phyloP scores from a whole-genome alignment of 495 filamentous ascomycete genomes.

The Xylaria telfairii region DNA sequence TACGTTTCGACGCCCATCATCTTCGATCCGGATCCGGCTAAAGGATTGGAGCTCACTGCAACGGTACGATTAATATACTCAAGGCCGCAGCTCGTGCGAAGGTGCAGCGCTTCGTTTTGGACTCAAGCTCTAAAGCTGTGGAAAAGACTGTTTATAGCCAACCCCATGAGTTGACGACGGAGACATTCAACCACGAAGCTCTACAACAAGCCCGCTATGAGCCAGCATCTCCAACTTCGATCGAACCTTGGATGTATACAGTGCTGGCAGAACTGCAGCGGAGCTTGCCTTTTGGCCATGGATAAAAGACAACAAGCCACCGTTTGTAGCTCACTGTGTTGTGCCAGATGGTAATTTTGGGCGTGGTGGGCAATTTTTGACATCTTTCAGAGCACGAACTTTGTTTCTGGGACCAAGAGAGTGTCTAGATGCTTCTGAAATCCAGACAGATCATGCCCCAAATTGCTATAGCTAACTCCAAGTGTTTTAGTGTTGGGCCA shows the following conservation, averaged over 20 bases:
- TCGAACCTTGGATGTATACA: background rate
- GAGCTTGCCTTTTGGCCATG: background rate
- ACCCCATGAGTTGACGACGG: background rate
- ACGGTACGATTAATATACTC: background rate
- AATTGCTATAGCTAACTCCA: background rate
- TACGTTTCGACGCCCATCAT: background rate
- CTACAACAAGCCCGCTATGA: background rate
- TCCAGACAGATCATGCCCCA: background rate
- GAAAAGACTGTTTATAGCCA: background rate
- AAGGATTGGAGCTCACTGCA: background rate
- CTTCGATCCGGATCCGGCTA: background rate
- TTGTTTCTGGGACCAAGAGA: background rate
- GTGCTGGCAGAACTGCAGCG: background rate
- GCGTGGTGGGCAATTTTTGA: background rate
- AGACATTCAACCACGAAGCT: background rate
- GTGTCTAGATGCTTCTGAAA: background rate
- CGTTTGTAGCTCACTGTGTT: background rate
- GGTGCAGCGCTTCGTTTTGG: background rate
- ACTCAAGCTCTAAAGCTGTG: background rate
- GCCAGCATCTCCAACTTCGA: background rate
- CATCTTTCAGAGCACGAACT: background rate
- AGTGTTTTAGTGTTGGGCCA: background rate
- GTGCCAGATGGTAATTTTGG: background rate
- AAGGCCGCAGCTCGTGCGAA: background rate
- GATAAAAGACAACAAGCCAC: background rate